Evolutionary conservation across 139 green algal species (phyloP), one percentile per base, ranked within the genome.

Genomic region (Chlamydomonas sphaeroides): DNA sequence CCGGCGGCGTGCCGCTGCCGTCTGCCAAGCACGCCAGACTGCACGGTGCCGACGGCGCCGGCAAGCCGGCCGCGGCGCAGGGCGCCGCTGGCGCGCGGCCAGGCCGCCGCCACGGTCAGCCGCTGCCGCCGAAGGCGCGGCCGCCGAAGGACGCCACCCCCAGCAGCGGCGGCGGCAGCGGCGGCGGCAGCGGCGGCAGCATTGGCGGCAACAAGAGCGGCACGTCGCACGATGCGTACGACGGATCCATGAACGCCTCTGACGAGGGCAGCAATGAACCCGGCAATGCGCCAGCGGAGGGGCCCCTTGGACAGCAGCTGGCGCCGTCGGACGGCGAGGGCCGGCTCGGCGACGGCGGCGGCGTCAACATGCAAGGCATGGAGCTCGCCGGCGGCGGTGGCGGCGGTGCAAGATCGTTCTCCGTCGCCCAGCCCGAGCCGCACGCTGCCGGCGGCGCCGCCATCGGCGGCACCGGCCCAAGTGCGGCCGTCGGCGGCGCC

Each of bases 191-290:
- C 59, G 74, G 75, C 33, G 87, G 87, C 71, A 89, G 82, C 33
- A 83, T 66, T 38, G 84, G 84, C 41, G 79, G 70, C 70, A 76
- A 74, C 35, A 68, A 68, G 48, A 69, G 61, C 80, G 70, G 70
- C 61, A 86, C 80, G 5, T 74, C 56, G 26, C 74, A 88, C 26
- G 83, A 70, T 20, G 74, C 79, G 3, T 85, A 65, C 39, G 84
- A 84, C 33, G 85, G 85, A 51, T 85, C 68, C 76, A 72, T 88
- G 38, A 89, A 91, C 39, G 88, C 75, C 35, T 90, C 85, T 30
- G 88, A 91, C 53, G 88, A 91, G 61, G 88, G 88, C 10, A 81
- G 61, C 48, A 91, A 91, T 45, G 88, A 91, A 78, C 88, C 88
- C 7, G 85, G 87, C 42, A 88, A 48, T 48, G 78, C 85, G 33